Conservation (phyloP, 257 asterid genomes). For the Capsicum pubescens region DNA sequence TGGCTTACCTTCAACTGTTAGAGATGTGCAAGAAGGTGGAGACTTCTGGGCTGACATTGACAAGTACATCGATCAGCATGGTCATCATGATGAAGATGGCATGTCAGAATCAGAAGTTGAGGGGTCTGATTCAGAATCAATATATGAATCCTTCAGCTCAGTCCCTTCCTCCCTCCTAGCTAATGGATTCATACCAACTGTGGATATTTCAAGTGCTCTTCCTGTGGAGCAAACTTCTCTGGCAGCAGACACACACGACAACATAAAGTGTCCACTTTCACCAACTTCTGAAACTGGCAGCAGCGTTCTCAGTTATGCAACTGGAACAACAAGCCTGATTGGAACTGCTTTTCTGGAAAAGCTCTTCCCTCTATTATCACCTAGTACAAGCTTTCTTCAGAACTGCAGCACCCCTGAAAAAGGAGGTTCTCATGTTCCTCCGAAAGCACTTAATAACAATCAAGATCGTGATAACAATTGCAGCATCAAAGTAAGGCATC, state of each 20-base stretch:
- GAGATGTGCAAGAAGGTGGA: slow-evolving; percentile 34
- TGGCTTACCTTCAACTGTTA: slow-evolving; percentile 37
- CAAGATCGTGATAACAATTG: slow-evolving; percentile 40
- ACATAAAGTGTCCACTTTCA: slow-evolving; percentile 50
- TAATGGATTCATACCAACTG: slow-evolving; percentile 51
- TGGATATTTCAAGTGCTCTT: slow-evolving; percentile 46
- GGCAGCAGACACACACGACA: slow-evolving; percentile 29
- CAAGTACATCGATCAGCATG: slow-evolving; percentile 27
- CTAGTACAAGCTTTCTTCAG: slow-evolving; percentile 41
- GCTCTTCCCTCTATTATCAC: slow-evolving; percentile 73
- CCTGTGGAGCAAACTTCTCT: slow-evolving; percentile 46
- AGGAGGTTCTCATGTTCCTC: slow-evolving; percentile 32
- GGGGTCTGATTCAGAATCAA: slow-evolving; percentile 44
- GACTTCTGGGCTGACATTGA: slow-evolving; percentile 34
- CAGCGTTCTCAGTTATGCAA: slow-evolving; percentile 53
- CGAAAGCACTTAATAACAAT: slow-evolving; percentile 38
- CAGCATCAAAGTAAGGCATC: slow-evolving; percentile 50
- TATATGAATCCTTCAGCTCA: slow-evolving; percentile 58
- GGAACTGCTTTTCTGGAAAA: slow-evolving; percentile 85
- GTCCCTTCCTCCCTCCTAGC: slow-evolving; percentile 65
- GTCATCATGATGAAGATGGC: slow-evolving; percentile 36
- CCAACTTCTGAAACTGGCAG: slow-evolving; percentile 63
- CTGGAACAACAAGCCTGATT: slow-evolving; percentile 58
- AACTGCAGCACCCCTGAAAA: slow-evolving; percentile 40
- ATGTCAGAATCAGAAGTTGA: slow-evolving; percentile 55